These are phyloP conservation scores for Colletotrichum musicola DNA, from an alignment of 2,329 filamentous ascomycete genomes.

Conservation along the genomic window DNA sequence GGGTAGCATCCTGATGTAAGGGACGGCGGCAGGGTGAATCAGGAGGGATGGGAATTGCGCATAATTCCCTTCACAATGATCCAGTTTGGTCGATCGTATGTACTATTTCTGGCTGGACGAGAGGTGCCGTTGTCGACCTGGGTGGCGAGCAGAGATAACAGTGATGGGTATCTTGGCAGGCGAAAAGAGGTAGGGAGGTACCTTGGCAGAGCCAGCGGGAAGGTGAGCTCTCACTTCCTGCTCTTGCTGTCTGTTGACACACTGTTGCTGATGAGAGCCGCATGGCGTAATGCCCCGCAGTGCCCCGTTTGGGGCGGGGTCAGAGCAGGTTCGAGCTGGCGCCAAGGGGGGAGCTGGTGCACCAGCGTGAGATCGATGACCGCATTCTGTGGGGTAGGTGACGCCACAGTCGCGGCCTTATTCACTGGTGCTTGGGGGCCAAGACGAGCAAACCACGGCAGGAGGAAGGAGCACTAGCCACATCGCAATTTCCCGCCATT, in stretches of 20 bases:
- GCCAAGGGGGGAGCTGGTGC: background rate
- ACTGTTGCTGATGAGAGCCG: constrained; percentile 32
- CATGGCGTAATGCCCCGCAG: constrained; percentile 39
- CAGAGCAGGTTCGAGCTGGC: constrained; percentile 15
- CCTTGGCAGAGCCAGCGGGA: constrained; percentile 10
- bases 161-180: background rate
- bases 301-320: constrained; percentile 13
- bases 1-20: constrained; percentile 17
- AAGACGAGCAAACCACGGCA: background rate
- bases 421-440: background rate
- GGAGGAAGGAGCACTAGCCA: constrained; percentile 16
- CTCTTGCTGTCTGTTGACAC: background rate
- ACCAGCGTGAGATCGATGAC: constrained; percentile 27
- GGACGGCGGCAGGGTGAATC: constrained; percentile 16
- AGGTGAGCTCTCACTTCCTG: background rate
- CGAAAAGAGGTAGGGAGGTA: background rate
- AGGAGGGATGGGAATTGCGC: constrained; percentile 30
- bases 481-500: background rate
- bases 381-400: constrained; percentile 40
- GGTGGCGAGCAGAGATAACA: background rate
- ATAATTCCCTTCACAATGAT: constrained; percentile 19
- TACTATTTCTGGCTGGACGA: constrained; percentile 2
- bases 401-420: constrained; percentile 33
- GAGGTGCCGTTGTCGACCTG: background rate
- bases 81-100: constrained; percentile 27